Evolutionary conservation across 345 rosid species (phyloP), one percentile per base, ranked within the genome.

Genomic region (Lepidium aucheri): DNA sequence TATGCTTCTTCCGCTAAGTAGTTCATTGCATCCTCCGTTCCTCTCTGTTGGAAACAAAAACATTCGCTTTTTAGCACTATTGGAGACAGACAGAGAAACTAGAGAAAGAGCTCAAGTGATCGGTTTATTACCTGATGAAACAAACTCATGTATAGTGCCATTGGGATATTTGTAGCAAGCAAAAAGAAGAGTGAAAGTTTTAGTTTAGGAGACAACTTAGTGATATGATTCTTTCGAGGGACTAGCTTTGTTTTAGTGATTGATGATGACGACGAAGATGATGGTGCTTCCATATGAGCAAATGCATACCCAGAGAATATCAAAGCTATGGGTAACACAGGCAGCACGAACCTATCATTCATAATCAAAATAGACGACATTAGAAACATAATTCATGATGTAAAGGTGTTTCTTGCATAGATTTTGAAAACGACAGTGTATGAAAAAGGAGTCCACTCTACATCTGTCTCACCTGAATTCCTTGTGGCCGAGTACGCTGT

Each of bases 21-120:
- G 73, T 86, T 85, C 96, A 90, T 88, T 14, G 79, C 99, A 82
- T 88, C 95, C 80, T 88, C 99, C 7, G 95, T 80, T 75, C 99
- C 99, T 75, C 99, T 88, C 97, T 88, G 85, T 70, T 68, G 8
- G 35, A 43, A 17, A 38, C 68, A 73, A 47, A 11, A 63, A 22
- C 47, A 44, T 63, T 74, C 35, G 38, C n/a, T 56, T 28, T 59
- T 65, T 44, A 65, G 50, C 43, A 49, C 49, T n/a, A 59, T 20
- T 3, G 3, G 32, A 47, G 32, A 39, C 49, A 43, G 43, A 36
- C 6, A 38, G 47, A 53, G n/a, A 65, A 41, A 15, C 44, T 15
- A 41, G 2, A 39, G 15, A 51, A 4, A 28, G 32, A 28, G 13
- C 12, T 26, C 67, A 30, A 51, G 55, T 42, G 15, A 59, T 7